Base-by-base conservation (phyloP, 345 rosid genomes). In the Combretum micranthum region DNA sequence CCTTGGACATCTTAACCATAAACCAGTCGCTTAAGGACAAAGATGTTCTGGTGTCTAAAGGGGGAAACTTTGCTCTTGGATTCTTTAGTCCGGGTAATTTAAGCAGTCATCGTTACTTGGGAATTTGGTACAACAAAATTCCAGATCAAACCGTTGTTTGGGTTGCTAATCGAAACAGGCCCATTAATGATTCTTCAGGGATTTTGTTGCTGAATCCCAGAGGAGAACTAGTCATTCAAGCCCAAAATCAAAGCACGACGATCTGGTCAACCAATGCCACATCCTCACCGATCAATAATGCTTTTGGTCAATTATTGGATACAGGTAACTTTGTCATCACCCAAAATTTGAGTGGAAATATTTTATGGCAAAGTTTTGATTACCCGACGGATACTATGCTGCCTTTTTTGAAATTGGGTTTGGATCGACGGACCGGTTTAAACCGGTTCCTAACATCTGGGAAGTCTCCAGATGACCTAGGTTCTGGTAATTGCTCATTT, bases 281-380 rank as follows among this genome's bases (percentile, higher is more conserved):
- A 0, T 15, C 13, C 37, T 53, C 55, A 23, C 20, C 18, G 0
- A 3, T 22, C 20, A 13, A 0, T 42, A 2, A 64, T 12, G 14
- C 32, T 26, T 3, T 16, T 12, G 72, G 61, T 23, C 75, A 20
- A 66, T 68, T 75, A 4, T 55, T 52, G 43, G 76, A 68, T 45
- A 39, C 71, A 21, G 76, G 80, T 23, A 75, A 71, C 59, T 53
- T 71, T 1, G 43, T 72, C 8, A 45, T 68, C 39, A 32, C 20
- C 23, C 2, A 54, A 47, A 18, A n/a, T n/a, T 14, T 13, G n/a
- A 20, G 46, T 42, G n/a, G n/a, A 4, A 48, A 9, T 21, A 13
- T 60, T 22, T 1, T 62, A 7, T 73, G 76, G 73, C 73, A 77
- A 46, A 77, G 75, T 52, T 77, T 72, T 44, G 73, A 72, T 64